Percentiles rank a stretch among this genome's conserved stretches.
These are phyloP conservation scores for Pistacia integerrima DNA, from an alignment of 345 rosid species.

Conservation along the genomic window DNA sequence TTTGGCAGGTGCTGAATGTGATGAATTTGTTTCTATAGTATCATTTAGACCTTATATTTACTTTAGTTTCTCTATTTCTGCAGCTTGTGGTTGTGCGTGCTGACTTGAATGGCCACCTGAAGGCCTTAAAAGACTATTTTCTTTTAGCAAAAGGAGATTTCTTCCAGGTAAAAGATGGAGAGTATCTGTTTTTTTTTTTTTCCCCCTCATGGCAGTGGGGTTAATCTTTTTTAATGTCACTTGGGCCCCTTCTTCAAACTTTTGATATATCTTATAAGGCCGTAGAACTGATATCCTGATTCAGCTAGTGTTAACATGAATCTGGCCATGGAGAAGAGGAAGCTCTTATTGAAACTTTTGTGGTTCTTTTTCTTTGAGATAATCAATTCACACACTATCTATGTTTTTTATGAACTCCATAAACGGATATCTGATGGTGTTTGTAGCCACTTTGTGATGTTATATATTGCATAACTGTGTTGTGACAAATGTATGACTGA, in stretches of 20 bases:
- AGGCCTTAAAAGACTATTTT: slow-evolving; percentile 95
- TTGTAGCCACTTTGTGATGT: background rate
- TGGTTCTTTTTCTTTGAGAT: background rate
- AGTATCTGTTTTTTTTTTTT: background rate
- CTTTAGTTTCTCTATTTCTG: slow-evolving; percentile 30
- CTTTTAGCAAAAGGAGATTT: slow-evolving; percentile 97
- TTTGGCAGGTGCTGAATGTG: slow-evolving; percentile 87
- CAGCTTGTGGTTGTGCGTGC: slow-evolving; percentile 98
- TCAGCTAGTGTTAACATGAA: background rate
- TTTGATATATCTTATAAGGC: background rate
- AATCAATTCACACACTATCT: too few species aligned
- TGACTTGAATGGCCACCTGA: slow-evolving; percentile 88
- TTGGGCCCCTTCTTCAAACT: background rate
- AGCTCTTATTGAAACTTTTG: background rate
- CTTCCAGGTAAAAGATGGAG: slow-evolving; percentile 72
- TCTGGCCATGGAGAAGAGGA: background rate
- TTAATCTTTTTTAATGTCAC: slow-evolving; percentile 2
- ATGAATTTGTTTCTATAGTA: slow-evolving; percentile 6
- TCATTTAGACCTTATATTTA: slow-evolving; percentile 14
- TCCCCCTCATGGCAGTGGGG: background rate
- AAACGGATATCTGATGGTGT: background rate
- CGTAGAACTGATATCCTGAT: background rate
- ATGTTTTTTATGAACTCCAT: too few species aligned
- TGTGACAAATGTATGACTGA: background rate
- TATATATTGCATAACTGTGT: background rate